These are phyloP conservation scores for Pharnaceum exiguum DNA, from an alignment of 148 eudicot genomes.

Conservation along the genomic window DNA sequence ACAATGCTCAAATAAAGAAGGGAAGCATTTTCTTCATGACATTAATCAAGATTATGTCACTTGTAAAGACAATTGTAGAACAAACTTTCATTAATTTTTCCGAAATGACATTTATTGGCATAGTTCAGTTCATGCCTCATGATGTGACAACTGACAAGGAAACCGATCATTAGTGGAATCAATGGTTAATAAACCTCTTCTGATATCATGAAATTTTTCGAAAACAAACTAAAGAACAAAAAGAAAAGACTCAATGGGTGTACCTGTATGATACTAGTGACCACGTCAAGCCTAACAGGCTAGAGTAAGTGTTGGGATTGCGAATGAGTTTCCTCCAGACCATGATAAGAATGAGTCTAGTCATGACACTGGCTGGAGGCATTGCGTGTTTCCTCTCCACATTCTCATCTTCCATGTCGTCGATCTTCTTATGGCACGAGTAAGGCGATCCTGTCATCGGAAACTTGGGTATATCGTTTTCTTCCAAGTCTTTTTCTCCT, in stretches of 20 bases:
- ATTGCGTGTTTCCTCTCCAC: slow-evolving; percentile 52
- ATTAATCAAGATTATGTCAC: too few relatives aligned
- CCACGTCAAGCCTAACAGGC: slow-evolving; percentile 84
- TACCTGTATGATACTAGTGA: slow-evolving; percentile 87
- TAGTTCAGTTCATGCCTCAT: too few relatives aligned
- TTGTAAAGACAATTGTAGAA: too few relatives aligned
- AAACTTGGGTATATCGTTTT: slow-evolving; percentile 21
- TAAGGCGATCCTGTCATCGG: slow-evolving; percentile 49
- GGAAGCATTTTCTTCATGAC: not conserved
- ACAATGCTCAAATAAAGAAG: not conserved
- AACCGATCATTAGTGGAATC: too few relatives aligned
- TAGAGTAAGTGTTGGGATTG: slow-evolving; percentile 91
- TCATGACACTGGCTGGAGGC: slow-evolving; percentile 99
- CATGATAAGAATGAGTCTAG: slow-evolving; percentile 88
- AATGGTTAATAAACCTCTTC: too few relatives aligned
- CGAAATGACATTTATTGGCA: too few relatives aligned
- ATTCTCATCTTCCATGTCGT: slow-evolving; percentile 35
- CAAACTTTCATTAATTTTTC: too few relatives aligned
- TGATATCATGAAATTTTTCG: too few relatives aligned
- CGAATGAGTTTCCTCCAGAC: slow-evolving; percentile 98
- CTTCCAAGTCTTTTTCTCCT: slow-evolving; percentile 32
- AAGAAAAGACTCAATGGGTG: not conserved
- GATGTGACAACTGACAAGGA: too few relatives aligned
- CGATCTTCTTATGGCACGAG: slow-evolving; percentile 47
- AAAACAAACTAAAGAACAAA: not conserved